Percentiles rank a stretch among this genome's conserved stretches.
phyloP scores from a whole-genome alignment of 768 basidiomycete genomes.

The Butyriboletus loyo region DNA sequence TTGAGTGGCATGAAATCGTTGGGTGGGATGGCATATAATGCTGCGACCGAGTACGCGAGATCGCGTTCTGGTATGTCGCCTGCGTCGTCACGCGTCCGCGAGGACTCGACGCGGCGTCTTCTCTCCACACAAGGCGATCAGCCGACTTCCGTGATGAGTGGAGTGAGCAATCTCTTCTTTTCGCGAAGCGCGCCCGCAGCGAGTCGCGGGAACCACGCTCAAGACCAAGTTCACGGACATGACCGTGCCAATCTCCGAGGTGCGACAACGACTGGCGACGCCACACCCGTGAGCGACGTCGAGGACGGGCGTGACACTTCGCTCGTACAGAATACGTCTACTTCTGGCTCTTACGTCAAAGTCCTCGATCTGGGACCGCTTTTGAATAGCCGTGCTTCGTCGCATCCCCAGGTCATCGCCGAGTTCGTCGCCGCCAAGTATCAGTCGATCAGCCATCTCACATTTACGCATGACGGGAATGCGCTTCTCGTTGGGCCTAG shows the following conservation, averaged over 20 bases:
- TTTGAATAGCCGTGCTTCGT: conserved; percentile 15
- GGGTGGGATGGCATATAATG: conserved; percentile 58
- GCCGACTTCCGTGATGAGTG: conserved; percentile 24
- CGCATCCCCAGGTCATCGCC: conserved; percentile 35
- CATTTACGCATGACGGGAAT: conserved; percentile 55
- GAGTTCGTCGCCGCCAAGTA: conserved; percentile 50
- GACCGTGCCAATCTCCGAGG: conserved; percentile 16
- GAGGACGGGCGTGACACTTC: conserved; percentile 10
- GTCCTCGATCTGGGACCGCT: conserved; percentile 54
- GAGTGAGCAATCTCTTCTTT: conserved; percentile 43
- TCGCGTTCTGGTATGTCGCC: conserved; percentile 21
- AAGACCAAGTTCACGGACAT: conserved; percentile 5
- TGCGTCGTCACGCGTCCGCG: conserved; percentile 3
- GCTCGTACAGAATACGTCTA: conserved; percentile 4
- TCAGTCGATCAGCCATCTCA: conserved; percentile 44
- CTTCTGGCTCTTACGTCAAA: conserved; percentile 46
- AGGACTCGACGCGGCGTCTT: conserved; percentile 15
- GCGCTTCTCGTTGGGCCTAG: conserved; percentile 45
- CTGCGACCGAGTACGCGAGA: conserved; percentile 41
- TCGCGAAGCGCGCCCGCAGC: conserved; percentile 62
- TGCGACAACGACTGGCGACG: conserved; percentile 3
- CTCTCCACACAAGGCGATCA: conserved; percentile 20
- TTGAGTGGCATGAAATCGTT: conserved; percentile 62
- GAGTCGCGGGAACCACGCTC: conserved; percentile 16
- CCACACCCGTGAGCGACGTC: conserved; percentile 10